Percentiles rank a stretch among this genome's conserved stretches.
phyloP scores from a whole-genome alignment of 2,329 filamentous ascomycete genomes.

The Pyricularia pennisetigena region DNA sequence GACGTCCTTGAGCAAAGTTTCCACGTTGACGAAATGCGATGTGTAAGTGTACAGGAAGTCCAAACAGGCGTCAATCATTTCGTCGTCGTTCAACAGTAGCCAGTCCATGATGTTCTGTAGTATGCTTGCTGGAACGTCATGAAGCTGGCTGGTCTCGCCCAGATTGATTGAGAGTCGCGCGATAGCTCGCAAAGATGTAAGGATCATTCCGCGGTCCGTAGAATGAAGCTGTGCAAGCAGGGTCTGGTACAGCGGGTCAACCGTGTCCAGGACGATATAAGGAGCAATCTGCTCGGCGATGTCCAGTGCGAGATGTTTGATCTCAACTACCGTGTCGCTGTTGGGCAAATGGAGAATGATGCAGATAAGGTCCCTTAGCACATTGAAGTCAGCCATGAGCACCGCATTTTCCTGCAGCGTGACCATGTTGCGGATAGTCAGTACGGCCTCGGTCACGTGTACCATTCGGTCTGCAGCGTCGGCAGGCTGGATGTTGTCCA shows the following conservation, averaged over 20 bases:
- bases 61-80: constrained; percentile 76
- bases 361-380: constrained; percentile 73
- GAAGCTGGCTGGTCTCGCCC: constrained; percentile 67
- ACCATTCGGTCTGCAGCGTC: constrained; percentile 62
- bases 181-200: constrained; percentile 72
- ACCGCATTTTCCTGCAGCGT: constrained; percentile 80
- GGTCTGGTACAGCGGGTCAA: constrained; percentile 71
- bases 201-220: constrained; percentile 70
- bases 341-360: constrained; percentile 71
- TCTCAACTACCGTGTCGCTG: constrained; percentile 63
- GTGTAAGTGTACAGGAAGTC: constrained; percentile 97
- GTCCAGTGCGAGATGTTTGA: constrained; percentile 86
- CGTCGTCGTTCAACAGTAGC: constrained; percentile 79
- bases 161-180: constrained; percentile 83
- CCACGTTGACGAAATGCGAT: constrained; percentile 73
- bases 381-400: constrained; percentile 65
- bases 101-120: constrained; percentile 63
- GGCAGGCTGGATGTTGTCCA: constrained; percentile 63
- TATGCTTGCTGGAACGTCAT: constrained; percentile 54
- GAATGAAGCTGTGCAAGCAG: constrained; percentile 56
- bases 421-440: constrained; percentile 95
- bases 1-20: constrained; percentile 53
- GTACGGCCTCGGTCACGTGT: constrained; percentile 72
- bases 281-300: constrained; percentile 86
- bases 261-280: constrained; percentile 60